Percentiles rank a stretch among this genome's conserved stretches.
phyloP scores from a whole-genome alignment of 1,284 basidiomycete genomes.

The Chiua sp. region DNA sequence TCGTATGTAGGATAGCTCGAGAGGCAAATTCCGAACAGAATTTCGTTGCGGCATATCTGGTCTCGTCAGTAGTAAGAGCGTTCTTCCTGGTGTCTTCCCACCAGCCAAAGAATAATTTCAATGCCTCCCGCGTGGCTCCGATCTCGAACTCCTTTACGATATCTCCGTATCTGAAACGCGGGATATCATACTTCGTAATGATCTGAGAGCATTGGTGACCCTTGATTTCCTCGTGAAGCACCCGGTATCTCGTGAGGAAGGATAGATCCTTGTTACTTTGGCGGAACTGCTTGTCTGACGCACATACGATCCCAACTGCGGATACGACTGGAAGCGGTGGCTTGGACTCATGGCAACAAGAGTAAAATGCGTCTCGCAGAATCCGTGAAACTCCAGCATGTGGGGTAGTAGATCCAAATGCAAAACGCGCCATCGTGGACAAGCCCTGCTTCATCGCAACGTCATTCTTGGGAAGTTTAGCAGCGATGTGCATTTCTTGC shows the following conservation, averaged over 20 bases:
- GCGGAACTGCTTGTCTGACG: conserved; percentile 1
- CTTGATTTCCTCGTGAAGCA: conserved; percentile 44
- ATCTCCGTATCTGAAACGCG: conserved; percentile 80
- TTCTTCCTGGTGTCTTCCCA: conserved; percentile 57
- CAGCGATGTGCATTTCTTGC: conserved; percentile 62
- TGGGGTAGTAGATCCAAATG: conserved; percentile 84
- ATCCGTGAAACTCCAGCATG: conserved; percentile 76
- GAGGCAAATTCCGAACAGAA: conserved; percentile 12
- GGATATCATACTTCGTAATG: conserved; percentile 55
- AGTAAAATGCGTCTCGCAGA: conserved; percentile 85
- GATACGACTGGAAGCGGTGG: conserved; percentile 52
- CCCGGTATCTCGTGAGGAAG: conserved; percentile 16
- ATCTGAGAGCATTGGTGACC: conserved; percentile 54
- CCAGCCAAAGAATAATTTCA: conserved; percentile 86
- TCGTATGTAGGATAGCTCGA: conserved; percentile 1
- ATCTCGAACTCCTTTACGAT: conserved; percentile 78
- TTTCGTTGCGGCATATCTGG: not conserved
- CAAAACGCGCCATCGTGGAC: conserved; percentile 88
- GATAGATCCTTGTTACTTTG: not conserved
- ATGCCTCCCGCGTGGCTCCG: conserved; percentile 78
- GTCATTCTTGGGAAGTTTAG: conserved; percentile 40
- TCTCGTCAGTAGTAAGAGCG: not conserved
- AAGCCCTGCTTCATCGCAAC: conserved; percentile 64
- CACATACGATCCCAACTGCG: conserved; percentile 64
- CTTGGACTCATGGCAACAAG: conserved; percentile 46